phyloP scores from a whole-genome alignment of 2,329 filamentous ascomycete species.

The Didymella exigua region DNA sequence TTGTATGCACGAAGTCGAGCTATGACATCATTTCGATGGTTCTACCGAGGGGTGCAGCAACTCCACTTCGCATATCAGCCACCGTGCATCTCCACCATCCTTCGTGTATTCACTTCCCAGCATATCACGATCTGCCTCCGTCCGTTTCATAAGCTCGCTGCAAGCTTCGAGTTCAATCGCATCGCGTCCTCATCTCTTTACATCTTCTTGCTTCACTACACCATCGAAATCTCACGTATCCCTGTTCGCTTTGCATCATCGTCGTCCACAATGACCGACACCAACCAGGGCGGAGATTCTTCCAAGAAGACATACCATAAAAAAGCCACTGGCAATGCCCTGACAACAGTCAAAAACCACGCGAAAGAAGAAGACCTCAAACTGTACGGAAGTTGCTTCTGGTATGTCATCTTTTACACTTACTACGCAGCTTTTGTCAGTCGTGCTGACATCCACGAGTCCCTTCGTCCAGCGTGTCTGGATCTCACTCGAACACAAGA shows the following conservation, averaged over 20 bases:
- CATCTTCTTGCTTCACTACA: not conserved
- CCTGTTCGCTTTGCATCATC: not conserved
- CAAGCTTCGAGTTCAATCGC: not conserved
- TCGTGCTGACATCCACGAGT: slow-evolving; percentile 48
- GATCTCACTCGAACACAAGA: slow-evolving; percentile 84
- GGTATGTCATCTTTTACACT: slow-evolving; percentile 57
- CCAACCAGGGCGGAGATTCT: slow-evolving; percentile 55
- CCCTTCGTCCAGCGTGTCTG: slow-evolving; percentile 88
- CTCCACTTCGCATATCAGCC: slow-evolving; percentile 7
- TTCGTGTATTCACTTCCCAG: slow-evolving; percentile 14
- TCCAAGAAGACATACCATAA: slow-evolving; percentile 70
- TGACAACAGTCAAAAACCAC: slow-evolving; percentile 71
- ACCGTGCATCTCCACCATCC: slow-evolving; percentile 2
- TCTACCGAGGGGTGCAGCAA: slow-evolving; percentile 5
- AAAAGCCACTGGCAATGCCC: slow-evolving; percentile 73
- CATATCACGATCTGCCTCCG: not conserved
- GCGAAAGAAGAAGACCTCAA: slow-evolving; percentile 73
- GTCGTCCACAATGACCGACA: slow-evolving; percentile 53
- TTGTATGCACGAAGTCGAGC: slow-evolving; percentile 5
- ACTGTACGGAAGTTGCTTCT: slow-evolving; percentile 83
- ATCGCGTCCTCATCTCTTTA: too few species aligned
- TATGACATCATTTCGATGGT: slow-evolving; percentile 17
- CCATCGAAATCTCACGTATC: not conserved
- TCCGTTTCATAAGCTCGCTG: not conserved
- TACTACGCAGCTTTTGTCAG: slow-evolving; percentile 15